Conservation (phyloP, 2,329 filamentous ascomycete species). For the Trichoderma citrinoviride region DNA sequence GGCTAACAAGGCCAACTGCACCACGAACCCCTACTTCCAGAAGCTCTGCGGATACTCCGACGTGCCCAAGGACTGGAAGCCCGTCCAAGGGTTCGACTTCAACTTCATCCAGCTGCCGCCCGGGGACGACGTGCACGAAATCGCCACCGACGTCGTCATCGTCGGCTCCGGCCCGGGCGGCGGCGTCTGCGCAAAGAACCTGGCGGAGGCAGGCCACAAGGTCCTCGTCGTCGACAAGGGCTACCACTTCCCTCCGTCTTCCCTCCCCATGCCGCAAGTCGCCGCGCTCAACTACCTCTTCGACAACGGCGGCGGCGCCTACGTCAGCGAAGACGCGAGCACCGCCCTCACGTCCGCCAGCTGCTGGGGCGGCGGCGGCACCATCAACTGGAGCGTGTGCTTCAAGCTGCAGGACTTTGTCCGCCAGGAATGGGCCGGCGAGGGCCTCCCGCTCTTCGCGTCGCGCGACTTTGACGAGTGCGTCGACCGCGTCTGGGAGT, state of each 20-base stretch:
- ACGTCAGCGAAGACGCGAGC: slow-evolving; percentile 55
- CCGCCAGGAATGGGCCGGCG: slow-evolving; percentile 73
- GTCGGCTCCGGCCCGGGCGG: slow-evolving; percentile 86
- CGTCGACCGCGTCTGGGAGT: slow-evolving; percentile 73
- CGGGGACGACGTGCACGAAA: slow-evolving; percentile 47
- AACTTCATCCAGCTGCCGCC: slow-evolving; percentile 58
- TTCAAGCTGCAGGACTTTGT: slow-evolving; percentile 71
- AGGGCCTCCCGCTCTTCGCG: slow-evolving; percentile 70
- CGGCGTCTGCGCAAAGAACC: slow-evolving; percentile 74
- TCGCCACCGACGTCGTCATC: slow-evolving; percentile 80
- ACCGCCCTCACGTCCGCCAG: slow-evolving; percentile 65
- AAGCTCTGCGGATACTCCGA: slow-evolving; percentile 58
- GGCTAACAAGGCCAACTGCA: slow-evolving; percentile 53
- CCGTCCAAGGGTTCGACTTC: slow-evolving; percentile 54
- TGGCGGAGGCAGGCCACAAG: slow-evolving; percentile 70
- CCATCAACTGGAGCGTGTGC: slow-evolving; percentile 76
- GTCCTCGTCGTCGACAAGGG: slow-evolving; percentile 82
- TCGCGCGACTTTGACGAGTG: slow-evolving; percentile 72
- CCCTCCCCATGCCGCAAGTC: slow-evolving; percentile 70
- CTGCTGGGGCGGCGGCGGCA: slow-evolving; percentile 82
- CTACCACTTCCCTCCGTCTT: slow-evolving; percentile 69
- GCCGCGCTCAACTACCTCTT: slow-evolving; percentile 63
- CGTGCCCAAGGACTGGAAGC: slow-evolving; percentile 49
- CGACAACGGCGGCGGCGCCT: slow-evolving; percentile 64
- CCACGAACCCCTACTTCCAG: slow-evolving; percentile 54